These are phyloP conservation scores for Carnegiea gigantea DNA, from an alignment of 179 eudicot species.

Conservation along the genomic window DNA sequence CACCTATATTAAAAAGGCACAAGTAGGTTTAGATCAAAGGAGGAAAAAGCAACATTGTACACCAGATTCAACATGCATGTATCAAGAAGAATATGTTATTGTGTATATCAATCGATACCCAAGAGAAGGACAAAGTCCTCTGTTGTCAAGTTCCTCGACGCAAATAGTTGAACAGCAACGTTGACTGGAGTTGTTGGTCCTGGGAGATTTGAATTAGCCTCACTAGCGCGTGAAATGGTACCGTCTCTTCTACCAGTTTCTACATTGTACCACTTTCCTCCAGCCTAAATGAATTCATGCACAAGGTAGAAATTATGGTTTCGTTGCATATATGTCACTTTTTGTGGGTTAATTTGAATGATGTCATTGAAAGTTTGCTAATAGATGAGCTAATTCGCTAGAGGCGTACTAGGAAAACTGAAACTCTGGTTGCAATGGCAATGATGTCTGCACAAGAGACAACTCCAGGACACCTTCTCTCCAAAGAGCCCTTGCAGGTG, in stretches of 20 bases:
- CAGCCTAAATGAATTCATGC: constrained; percentile 30
- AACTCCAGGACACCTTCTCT: constrained; percentile 43
- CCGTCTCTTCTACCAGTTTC: constrained; percentile 56
- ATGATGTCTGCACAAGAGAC: constrained; percentile 71
- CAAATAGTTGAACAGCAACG: constrained; percentile 22
- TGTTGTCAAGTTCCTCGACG: constrained; percentile 29
- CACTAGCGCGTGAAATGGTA: constrained; percentile 25
- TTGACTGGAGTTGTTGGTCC: constrained; percentile 36
- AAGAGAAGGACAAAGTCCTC: constrained; percentile 46
- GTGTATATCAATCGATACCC: constrained; percentile 23
- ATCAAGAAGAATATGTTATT: not conserved
- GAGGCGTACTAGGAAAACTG: constrained; percentile 35
- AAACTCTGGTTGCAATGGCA: constrained; percentile 47
- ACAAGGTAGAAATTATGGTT: not conserved
- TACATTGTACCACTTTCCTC: constrained; percentile 44
- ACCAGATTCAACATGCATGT: too few relatives aligned
- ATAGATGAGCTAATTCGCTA: too few relatives aligned
- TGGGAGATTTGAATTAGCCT: constrained; percentile 37
- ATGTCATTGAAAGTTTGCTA: not conserved
- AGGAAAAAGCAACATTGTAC: too few relatives aligned
- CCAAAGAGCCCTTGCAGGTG: constrained; percentile 41
- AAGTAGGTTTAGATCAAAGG: not conserved
- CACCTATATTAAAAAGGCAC: constrained; percentile 19
- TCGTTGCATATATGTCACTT: too few relatives aligned
- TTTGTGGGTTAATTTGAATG: too few relatives aligned